Base-by-base conservation (phyloP, 1,284 basidiomycete genomes). In the Apiotrichum domesticum region DNA sequence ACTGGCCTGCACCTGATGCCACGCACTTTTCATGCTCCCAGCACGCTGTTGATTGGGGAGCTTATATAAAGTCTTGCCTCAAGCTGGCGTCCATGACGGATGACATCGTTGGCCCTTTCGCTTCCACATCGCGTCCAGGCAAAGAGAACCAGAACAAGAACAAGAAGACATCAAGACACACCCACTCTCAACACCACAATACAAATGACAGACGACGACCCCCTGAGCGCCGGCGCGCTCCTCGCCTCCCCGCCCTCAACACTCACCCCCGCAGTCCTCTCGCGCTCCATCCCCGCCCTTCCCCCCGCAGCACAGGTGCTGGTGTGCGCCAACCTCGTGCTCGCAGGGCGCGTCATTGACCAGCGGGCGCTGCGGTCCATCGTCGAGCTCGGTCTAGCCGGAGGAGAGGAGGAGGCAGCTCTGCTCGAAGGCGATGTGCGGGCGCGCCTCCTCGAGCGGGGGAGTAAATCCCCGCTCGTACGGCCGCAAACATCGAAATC, bases 361-460 rank as follows among this genome's bases (percentile, higher is more conserved):
- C 56, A 50, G 29, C 43, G 37, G 60, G 42, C 66, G 53, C 14
- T 74, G 63, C 52, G 72, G 51, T 29, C 70, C 58, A 3, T 72
- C 35, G 43, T 75, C 61, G 54, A 66, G 42, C 39, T 66, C 51
- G 63, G 68, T 9, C 62, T 66, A 32, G 54, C 56, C n/a, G 59
- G 58, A 4, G 59, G 57, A 4, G 33, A 53, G 14, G 56, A 48
- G 35, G 64, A 58, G 32, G 33, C 42, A 3, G n/a, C 43, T 11
- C 56, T 57, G 45, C 50, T 64, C 29, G 55, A 59, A 43, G 61
- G 54, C 43, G 57, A 62, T 32, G 51, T 62, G 40, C 57, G 58
- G 2, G 29, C 55, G 3, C 47, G 58, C 1, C 51, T 63, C 15
- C 56, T 54, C 14, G 43, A 37, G 9, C 13, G 14, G 15, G 45